phyloP scores from a whole-genome alignment of 345 rosid genomes.

The Ceriops decandra region DNA sequence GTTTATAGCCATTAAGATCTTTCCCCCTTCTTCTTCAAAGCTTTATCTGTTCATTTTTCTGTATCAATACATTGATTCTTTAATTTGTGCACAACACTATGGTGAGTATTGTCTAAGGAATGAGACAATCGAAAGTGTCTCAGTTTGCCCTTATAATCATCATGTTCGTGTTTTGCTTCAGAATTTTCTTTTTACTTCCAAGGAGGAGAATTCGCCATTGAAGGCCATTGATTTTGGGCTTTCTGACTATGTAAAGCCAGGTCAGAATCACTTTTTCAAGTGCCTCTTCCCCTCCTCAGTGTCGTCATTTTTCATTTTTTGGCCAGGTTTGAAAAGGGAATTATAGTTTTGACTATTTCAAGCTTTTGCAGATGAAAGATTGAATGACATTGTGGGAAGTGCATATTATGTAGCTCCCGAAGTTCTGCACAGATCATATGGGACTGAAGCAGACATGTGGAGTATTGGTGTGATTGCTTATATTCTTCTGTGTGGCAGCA shows the following conservation, averaged over 20 bases:
- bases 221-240: constrained; percentile 98
- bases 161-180: constrained; percentile 24
- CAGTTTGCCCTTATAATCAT: no score
- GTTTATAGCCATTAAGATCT: no score
- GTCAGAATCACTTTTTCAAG: constrained; percentile 35
- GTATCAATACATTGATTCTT: background rate
- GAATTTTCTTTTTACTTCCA: constrained; percentile 76
- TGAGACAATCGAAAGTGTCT: background rate
- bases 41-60: background rate
- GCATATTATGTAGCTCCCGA: constrained; percentile 98
- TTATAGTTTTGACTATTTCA: constrained; percentile 22
- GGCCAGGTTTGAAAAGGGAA: constrained; percentile 2
- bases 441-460: constrained; percentile 99
- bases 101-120: background rate
- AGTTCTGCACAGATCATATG: constrained; percentile 89
- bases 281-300: background rate
- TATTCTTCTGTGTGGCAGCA: constrained; percentile 88
- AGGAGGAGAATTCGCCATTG: constrained; percentile 66
- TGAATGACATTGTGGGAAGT: constrained; percentile 98
- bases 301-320: background rate
- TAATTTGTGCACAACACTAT: background rate
- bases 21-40: background rate
- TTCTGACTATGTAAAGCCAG: constrained; percentile 93
- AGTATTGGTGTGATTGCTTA: constrained; percentile 96
- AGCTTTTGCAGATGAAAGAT: constrained; percentile 70